Percentiles rank a stretch among this genome's conserved stretches.
These are phyloP conservation scores for Claviceps sp. DNA, from an alignment of 2,329 filamentous ascomycete genomes.

Conservation along the genomic window DNA sequence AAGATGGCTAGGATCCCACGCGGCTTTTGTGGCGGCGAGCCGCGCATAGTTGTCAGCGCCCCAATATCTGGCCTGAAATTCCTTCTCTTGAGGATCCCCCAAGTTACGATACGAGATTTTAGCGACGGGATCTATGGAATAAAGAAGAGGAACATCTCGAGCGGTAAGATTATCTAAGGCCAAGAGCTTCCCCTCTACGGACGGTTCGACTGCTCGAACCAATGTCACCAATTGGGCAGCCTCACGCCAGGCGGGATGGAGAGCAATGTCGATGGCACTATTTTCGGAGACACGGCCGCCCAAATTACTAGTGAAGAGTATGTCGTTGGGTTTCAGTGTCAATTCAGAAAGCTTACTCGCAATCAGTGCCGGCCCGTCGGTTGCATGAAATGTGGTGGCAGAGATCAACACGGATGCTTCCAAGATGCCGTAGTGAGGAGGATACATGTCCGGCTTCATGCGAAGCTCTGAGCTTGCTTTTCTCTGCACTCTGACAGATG, in stretches of 20 bases:
- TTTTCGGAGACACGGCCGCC: not conserved
- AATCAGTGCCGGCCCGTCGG: not conserved
- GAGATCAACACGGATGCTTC: not conserved
- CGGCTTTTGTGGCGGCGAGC: not conserved
- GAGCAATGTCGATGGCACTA: not conserved
- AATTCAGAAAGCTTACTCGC: not conserved
- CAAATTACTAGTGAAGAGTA: not conserved
- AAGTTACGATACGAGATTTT: slow-evolving; percentile 1
- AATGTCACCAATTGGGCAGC: not conserved
- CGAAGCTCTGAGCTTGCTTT: not conserved
- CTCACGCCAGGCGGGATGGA: slow-evolving; percentile 1
- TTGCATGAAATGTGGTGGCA: not conserved
- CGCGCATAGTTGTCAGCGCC: not conserved
- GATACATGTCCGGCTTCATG: not conserved
- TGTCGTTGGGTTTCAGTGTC: not conserved
- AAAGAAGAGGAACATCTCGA: not conserved
- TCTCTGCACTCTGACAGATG: not conserved
- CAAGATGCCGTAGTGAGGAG: not conserved
- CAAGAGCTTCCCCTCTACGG: not conserved
- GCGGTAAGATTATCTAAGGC: not conserved
- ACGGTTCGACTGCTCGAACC: not conserved
- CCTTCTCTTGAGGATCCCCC: not conserved
- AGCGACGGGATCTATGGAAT: not conserved
- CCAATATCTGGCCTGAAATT: not conserved
- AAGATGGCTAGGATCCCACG: not conserved